Base-by-base conservation (phyloP, 345 rosid species). In the Fremontodendron californicum region DNA sequence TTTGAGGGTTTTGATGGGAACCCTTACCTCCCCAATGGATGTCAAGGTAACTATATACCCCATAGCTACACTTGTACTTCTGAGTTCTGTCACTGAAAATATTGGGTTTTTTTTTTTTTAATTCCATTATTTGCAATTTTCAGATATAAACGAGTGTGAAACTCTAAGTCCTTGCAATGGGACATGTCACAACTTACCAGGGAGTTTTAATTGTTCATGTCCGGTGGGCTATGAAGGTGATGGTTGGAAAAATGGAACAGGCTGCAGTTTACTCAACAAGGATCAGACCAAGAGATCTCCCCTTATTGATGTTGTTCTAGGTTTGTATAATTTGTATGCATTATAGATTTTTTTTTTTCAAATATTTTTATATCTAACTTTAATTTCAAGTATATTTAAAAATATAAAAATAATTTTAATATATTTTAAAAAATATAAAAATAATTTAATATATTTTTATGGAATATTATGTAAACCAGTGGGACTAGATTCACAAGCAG, bases 91-190 rank as follows among this genome's bases (percentile, higher is more conserved):
- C 13, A 1, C 1, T 25, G 4, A 6, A 3, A 16, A 25, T 29
- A 5, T 33, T 2, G 18, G 0, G 5, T 27, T 58, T 25, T 9
- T 45, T 10, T 10, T 45, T 10, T 58, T n/a, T n/a, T 11, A 58
- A 33, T 48, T 35, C 9, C 15, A 35, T 11, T 3, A 12, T 18
- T 46, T 33, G 29, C 10, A 4, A 15, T 15, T 19, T 33, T 52
- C 33, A 81, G 80, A 81, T 16, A 65, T 73, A 15, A 42, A 81
- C 29, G 75, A 81, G 55, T 77, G 80, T 43, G 40, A 57, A 39
- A 13, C 18, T 1, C 11, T 6, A 6, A 11, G 27, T 0, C 71
- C 37, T 1, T 73, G 84, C 39, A 3, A 39, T 18, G n/a, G 45
- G 8, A 35, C 39, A 1, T 77, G 81, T 40, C 54, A 46, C 11